phyloP scores from a whole-genome alignment of 169 alveolate genomes.

The Amoebophrya sp. region DNA sequence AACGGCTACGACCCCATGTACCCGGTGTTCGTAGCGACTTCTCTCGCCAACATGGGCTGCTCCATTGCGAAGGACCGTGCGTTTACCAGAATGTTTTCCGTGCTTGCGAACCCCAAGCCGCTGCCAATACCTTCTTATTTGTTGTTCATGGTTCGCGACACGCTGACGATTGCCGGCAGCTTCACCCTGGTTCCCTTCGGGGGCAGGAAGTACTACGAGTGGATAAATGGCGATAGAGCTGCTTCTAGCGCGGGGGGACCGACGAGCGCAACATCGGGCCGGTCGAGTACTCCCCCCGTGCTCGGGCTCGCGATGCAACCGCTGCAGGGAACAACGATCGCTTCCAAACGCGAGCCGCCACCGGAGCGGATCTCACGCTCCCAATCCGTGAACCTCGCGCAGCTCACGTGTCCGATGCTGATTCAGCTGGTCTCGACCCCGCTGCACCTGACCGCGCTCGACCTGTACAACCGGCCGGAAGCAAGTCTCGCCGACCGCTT shows the following conservation, averaged over 20 bases:
- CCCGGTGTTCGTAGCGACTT: not conserved
- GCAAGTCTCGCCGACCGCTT: not conserved
- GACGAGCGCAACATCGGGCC: no score
- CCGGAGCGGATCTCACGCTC: not conserved
- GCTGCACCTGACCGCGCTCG: not conserved
- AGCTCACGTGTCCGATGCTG: not conserved
- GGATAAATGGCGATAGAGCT: not conserved
- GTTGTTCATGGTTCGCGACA: not conserved
- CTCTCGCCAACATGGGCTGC: not conserved
- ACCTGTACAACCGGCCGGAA: not conserved
- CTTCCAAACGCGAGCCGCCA: not conserved
- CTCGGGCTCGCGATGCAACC: no score
- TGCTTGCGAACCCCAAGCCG: not conserved
- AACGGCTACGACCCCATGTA: not conserved
- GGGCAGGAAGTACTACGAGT: not conserved
- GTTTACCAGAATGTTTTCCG: not conserved
- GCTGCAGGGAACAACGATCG: not conserved
- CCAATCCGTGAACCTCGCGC: not conserved
- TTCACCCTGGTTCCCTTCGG: not conserved
- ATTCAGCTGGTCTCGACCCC: not conserved
- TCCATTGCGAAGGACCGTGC: not conserved
- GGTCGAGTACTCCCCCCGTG: no score
- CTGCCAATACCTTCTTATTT: not conserved
- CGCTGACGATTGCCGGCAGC: not conserved
- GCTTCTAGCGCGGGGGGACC: no score